phyloP scores from a whole-genome alignment of 306 rosid genomes.

The Cucumis hystrix region DNA sequence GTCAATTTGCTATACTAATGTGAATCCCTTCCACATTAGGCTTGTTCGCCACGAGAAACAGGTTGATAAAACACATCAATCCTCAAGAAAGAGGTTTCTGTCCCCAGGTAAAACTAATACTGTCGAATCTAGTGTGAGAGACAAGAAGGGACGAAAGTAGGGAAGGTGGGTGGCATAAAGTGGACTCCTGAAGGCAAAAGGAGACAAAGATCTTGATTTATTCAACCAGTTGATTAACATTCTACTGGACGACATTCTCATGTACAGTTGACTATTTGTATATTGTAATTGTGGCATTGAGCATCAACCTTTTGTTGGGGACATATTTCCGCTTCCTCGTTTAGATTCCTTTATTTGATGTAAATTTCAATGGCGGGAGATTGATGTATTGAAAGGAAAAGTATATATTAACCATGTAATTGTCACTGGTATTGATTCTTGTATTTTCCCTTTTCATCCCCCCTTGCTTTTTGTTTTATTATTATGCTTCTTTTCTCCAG shows the following conservation, averaged over 20 bases:
- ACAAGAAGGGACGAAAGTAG: constrained; percentile 32
- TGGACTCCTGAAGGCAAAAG: constrained; percentile 64
- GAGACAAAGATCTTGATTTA: constrained; percentile 44
- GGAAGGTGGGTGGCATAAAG: constrained; percentile 30
- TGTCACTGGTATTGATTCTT: neutral
- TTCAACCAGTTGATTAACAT: constrained; percentile 41
- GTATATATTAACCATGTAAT: neutral
- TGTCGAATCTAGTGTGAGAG: constrained; percentile 12
- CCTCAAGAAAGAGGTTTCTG: constrained; percentile 38
- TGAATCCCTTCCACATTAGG: constrained; percentile 51
- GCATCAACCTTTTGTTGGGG: neutral
- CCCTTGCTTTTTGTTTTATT: neutral
- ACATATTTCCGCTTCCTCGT: neutral
- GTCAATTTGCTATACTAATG: constrained; percentile 45
- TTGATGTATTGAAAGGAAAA: neutral
- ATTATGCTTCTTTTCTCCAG: neutral
- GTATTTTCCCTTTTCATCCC: neutral
- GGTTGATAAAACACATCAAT: constrained; percentile 11
- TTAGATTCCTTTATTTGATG: neutral
- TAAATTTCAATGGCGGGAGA: neutral
- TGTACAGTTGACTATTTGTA: neutral
- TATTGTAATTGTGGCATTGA: neutral
- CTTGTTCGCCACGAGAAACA: constrained; percentile 36
- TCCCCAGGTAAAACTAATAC: constrained; percentile 36
- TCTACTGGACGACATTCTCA: constrained; percentile 22